Evolutionary conservation across 2,329 filamentous ascomycete species (phyloP).

Genomic region (Cladorrhinum sp.): DNA sequence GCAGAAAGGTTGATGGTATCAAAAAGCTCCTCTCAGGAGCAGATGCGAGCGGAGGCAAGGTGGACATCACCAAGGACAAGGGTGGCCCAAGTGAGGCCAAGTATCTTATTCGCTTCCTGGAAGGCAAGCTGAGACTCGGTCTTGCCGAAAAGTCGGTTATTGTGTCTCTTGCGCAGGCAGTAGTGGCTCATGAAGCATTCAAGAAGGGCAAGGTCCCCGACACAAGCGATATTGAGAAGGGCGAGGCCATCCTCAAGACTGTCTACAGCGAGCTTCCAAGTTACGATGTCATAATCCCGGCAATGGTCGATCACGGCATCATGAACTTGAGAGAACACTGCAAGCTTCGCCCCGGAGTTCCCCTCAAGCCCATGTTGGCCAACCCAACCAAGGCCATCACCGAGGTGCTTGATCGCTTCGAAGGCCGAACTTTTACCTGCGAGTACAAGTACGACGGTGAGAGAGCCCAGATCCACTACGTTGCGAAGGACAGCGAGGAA

Average conservation of each 20-base stretch:
- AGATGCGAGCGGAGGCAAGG: slow-evolving; percentile 69
- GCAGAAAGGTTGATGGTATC: slow-evolving; percentile 87
- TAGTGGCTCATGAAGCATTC: slow-evolving; percentile 79
- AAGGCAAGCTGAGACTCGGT: slow-evolving; percentile 89
- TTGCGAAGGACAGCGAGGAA: slow-evolving; percentile 72
- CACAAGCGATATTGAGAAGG: slow-evolving; percentile 74
- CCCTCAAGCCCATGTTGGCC: slow-evolving; percentile 96
- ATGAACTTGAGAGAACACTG: slow-evolving; percentile 78
- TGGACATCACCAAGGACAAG: slow-evolving; percentile 89
- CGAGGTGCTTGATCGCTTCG: slow-evolving; percentile 94
- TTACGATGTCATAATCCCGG: slow-evolving; percentile 91
- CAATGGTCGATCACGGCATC: slow-evolving; percentile 83
- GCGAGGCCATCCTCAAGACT: slow-evolving; percentile 80
- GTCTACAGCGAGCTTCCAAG: slow-evolving; percentile 92
- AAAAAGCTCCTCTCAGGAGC: slow-evolving; percentile 94
- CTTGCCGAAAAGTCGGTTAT: slow-evolving; percentile 90
- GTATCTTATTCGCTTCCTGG: slow-evolving; percentile 85
- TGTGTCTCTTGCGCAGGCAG: slow-evolving; percentile 82
- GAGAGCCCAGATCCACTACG: slow-evolving; percentile 96
- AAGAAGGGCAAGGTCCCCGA: slow-evolving; percentile 66
- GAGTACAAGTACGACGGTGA: slow-evolving; percentile 99
- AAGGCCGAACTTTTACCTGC: slow-evolving; percentile 92
- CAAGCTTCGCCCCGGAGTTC: slow-evolving; percentile 89
- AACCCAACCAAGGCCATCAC: slow-evolving; percentile 98
- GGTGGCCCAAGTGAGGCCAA: slow-evolving; percentile 94